Base-by-base conservation (phyloP, 2,329 filamentous ascomycete genomes). In the Trichophyton simii region DNA sequence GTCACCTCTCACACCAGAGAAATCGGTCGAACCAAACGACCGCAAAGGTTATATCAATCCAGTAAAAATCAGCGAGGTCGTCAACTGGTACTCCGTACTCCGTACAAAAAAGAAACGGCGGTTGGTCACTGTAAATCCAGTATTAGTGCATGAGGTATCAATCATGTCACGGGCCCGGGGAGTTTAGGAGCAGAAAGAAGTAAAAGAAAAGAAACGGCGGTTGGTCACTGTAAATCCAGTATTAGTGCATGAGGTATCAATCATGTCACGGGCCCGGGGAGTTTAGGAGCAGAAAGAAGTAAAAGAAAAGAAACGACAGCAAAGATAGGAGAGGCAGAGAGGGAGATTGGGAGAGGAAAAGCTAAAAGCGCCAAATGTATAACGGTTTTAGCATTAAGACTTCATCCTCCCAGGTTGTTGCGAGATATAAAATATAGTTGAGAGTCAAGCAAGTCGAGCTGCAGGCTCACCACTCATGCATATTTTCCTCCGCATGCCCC, bases 31-130 rank as follows among this genome's bases (percentile, higher is more conserved):
- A 22, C n/a, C 13, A 58, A 38, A 18, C 15, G 31, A 58, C 18
- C 55, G 38, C n/a, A 25, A 58, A 58, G 34, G 55, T 31, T 41
- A 58, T 41, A 58, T 58, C 55, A 42, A 58, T 58, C 55, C 42
- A 42, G 55, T 58, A 58, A 58, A 58, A 58, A 58, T 42, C 55
- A 58, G 55, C 55, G 55, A 58, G 55, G 18, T 18, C 18, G 31
- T 54, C 50, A 54, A 41, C 31, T 9, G 20, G 55, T 22, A 58
- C 34, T 31, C 22, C 18, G 18, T 18, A 18, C 18, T 18, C 4
- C 28, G 28, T 31, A 31, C 28, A 31, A 58, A 58, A 57, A 57
- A 58, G 55, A 58, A 58, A 42, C 34, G 9, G 13, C 22, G 5
- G 28, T 25, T 22, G 28, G 28, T n/a, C 50, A 31, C 28, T 22